Base-by-base conservation (phyloP, 352 stramenopile species). In the Pythium sp. region DNA sequence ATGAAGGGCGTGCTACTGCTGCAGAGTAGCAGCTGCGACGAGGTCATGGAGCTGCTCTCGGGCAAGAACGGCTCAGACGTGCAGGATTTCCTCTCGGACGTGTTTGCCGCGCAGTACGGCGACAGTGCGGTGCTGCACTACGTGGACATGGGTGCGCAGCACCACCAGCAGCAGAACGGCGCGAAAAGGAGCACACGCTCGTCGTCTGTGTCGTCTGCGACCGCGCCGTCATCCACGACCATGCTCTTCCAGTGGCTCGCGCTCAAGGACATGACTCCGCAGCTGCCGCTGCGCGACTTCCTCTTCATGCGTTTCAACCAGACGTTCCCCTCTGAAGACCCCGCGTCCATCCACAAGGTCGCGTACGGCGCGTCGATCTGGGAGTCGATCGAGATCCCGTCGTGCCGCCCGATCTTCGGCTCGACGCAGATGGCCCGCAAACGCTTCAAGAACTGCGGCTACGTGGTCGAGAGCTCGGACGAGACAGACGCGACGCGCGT, bases 291-390 rank as follows among this genome's bases (percentile, higher is more conserved):
- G n/a, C 77, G 86, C 54, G 87, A 95, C 59, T 92, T 91, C 53
- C 76, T 94, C 62, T 93, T 91, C 66, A 85, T 93, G 82, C 82
- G 85, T 20, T 94, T 89, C 70, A 86, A 89, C 67, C 80, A 90
- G 68, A 76, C 43, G 53, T 90, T 85, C 69, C 62, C 70, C 68
- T 72, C 64, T 26, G 74, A 83, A 5, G 79, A 81, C 57, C 73
- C 73, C 65, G 62, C 55, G 64, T 72, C 67, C n/a, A 34, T 32
- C 3, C 24, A 47, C 63, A 62, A 65, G 28, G 57, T 62, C 38
- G 62, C 72, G 1, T 92, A 90, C 67, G 86, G 86, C 30, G 84
- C 86, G 34, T 87, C 80, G 20, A 72, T 93, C 5, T 78, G 80
- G 73, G 83, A 93, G 60, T 92, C 86, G 5, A 65, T 92, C 34